These are phyloP conservation scores for Ochromonas danica DNA, from an alignment of 108 stramenopile genomes.

Conservation along the genomic window DNA sequence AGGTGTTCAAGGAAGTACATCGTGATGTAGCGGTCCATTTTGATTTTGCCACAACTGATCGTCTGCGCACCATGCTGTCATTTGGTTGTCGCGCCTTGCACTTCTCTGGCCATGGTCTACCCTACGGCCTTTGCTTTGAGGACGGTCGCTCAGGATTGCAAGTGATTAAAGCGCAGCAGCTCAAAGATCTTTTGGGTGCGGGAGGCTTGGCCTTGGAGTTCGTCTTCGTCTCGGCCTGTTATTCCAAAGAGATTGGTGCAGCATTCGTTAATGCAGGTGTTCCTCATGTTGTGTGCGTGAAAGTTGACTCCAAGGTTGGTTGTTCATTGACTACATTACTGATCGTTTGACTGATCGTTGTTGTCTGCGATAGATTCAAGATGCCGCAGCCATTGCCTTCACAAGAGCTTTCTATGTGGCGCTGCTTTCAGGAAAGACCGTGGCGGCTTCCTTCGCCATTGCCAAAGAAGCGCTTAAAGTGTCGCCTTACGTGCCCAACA, in stretches of 20 bases:
- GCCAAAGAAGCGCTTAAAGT: conserved; percentile 72
- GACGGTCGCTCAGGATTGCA: conserved; percentile 74
- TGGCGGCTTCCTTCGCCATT: conserved; percentile 74
- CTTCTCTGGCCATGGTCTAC: conserved; percentile 78
- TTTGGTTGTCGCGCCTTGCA: conserved; percentile 68
- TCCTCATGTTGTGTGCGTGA: conserved; percentile 88
- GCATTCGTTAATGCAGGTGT: conserved; percentile 85
- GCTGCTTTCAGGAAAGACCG: conserved; percentile 71
- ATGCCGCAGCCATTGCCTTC: conserved; percentile 75
- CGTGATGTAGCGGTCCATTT: conserved; percentile 70
- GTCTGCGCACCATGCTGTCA: conserved; percentile 64
- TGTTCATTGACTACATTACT: background rate
- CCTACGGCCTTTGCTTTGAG: conserved; percentile 68
- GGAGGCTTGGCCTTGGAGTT: conserved; percentile 67
- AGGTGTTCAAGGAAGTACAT: conserved; percentile 72
- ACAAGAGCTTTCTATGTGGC: conserved; percentile 76
- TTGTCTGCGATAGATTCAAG: conserved; percentile 59
- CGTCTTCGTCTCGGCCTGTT: conserved; percentile 89
- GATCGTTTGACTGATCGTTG: background rate
- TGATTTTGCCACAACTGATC: conserved; percentile 69
- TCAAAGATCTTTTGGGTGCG: conserved; percentile 59
- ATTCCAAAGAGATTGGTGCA: conserved; percentile 72
- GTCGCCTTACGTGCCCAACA: conserved; percentile 65
- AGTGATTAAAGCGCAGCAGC: conserved; percentile 62
- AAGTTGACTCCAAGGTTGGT: conserved; percentile 61